Evolutionary conservation across 2,329 filamentous ascomycete species (phyloP).

Genomic region (Ascomycota sp.): DNA sequence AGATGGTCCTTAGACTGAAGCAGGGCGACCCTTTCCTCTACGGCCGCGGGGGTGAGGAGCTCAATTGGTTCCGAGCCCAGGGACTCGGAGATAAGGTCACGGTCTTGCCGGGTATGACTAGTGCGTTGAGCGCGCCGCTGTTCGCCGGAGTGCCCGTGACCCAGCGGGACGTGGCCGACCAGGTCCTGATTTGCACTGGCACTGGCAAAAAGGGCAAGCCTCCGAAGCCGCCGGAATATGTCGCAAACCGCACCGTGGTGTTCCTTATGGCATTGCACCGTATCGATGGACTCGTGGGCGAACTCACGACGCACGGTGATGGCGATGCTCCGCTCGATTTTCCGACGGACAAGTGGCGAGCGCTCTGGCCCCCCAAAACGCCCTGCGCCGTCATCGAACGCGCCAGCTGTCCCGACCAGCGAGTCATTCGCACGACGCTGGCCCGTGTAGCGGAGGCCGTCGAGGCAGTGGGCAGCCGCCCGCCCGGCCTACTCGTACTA

Average conservation of each 20-base stretch:
- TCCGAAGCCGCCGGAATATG: slow-evolving; percentile 62
- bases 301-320: slow-evolving; percentile 33
- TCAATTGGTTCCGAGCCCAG: slow-evolving; percentile 55
- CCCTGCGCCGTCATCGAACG: slow-evolving; percentile 87
- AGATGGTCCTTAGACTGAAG: slow-evolving; percentile 74
- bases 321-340: slow-evolving; percentile 6
- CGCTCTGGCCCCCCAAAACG: slow-evolving; percentile 52
- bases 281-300: slow-evolving; percentile 50
- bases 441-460: slow-evolving; percentile 62
- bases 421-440: slow-evolving; percentile 76
- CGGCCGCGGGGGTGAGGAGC: slow-evolving; percentile 84
- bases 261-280: slow-evolving; percentile 92
- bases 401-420: slow-evolving; percentile 83
- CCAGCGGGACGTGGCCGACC: slow-evolving; percentile 75
- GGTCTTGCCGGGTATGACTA: slow-evolving; percentile 81
- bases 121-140: slow-evolving; percentile 66
- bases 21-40: slow-evolving; percentile 96
- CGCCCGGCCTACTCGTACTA: slow-evolving; percentile 73
- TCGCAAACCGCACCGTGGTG: slow-evolving; percentile 61
- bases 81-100: slow-evolving; percentile 43
- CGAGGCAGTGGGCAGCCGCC: slow-evolving; percentile 72
- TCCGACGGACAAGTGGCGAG: slow-evolving; percentile 7
- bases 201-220: slow-evolving; percentile 78
- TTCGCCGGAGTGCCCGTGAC: slow-evolving; percentile 79
- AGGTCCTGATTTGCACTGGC: slow-evolving; percentile 89